Evolutionary conservation across 2,329 filamentous ascomycete genomes (phyloP).

Genomic region (Alternaria postmessia): DNA sequence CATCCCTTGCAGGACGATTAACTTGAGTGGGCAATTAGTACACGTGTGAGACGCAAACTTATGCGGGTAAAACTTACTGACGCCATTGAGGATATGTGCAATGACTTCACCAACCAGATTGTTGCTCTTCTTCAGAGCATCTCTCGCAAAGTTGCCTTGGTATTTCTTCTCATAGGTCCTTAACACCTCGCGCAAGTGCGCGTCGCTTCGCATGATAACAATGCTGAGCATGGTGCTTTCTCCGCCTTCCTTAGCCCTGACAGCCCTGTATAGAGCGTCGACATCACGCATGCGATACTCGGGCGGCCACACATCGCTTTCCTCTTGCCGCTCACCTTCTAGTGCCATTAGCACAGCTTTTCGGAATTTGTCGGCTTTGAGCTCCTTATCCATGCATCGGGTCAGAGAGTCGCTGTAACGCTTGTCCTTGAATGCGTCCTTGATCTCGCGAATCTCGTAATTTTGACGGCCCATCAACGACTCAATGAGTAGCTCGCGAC

Average conservation of each 20-base stretch:
- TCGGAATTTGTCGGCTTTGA: slow-evolving; percentile 97
- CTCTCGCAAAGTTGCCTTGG: slow-evolving; percentile 82
- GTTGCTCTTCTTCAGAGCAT: slow-evolving; percentile 85
- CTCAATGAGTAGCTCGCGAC: slow-evolving; percentile 91
- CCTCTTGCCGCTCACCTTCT: slow-evolving; percentile 84
- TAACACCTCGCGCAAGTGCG: slow-evolving; percentile 82
- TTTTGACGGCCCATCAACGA: slow-evolving; percentile 89
- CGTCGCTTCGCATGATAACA: slow-evolving; percentile 80
- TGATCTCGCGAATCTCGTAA: slow-evolving; percentile 85
- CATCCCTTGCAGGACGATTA: slow-evolving; percentile 92
- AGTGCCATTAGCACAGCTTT: slow-evolving; percentile 83
- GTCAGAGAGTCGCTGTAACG: slow-evolving; percentile 84
- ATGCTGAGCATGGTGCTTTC: slow-evolving; percentile 89
- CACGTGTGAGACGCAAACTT: rapidly evolving
- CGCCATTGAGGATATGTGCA: slow-evolving; percentile 93
- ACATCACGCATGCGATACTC: slow-evolving; percentile 72
- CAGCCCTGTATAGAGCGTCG: slow-evolving; percentile 72
- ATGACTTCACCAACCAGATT: slow-evolving; percentile 95
- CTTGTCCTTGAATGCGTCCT: slow-evolving; percentile 87
- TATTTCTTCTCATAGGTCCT: slow-evolving; percentile 77
- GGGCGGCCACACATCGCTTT: slow-evolving; percentile 68
- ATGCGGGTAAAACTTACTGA: slow-evolving; percentile 56
- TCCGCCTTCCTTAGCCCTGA: slow-evolving; percentile 76
- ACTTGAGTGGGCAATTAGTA: slow-evolving; percentile 48
- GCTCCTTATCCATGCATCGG: slow-evolving; percentile 88